Base-by-base conservation (phyloP, 2,329 filamentous ascomycete genomes). In the Aspergillus clavatus region DNA sequence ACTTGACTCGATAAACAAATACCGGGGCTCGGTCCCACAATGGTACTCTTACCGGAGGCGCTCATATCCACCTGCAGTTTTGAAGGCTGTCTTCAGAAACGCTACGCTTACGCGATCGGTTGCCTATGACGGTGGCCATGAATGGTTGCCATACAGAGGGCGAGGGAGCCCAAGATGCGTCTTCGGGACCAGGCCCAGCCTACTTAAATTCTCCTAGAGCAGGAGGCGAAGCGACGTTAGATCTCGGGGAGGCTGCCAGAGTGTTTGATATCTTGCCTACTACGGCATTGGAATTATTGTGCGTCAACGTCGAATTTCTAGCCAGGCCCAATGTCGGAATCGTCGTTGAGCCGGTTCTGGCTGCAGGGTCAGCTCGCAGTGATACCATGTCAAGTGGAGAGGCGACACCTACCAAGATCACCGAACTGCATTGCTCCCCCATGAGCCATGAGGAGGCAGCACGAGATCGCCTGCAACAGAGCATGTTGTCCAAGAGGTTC, bases 401-500 rank as follows among this genome's bases (percentile, higher is more conserved):
- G 40, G 57, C 45, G 11, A 50, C 46, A 4, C 48, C 52, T 39
- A 44, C 53, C 48, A 51, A 48, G 56, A 60, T 51, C 52, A 66
- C 51, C 55, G 65, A 57, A 53, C 55, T 57, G 61, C 69, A 54
- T 59, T 68, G 52, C 62, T 66, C 53, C 56, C 63, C 31, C 66
- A 23, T 38, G n/a, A 56, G 59, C 7, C 59, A 70, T 26, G 67
- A 74, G 28, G 62, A 74, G 26, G 67, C 83, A 23, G 83, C 89
- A 56, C 83, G 85, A 18, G 73, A 89, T 45, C 82, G 84, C 48
- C 71, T 88, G 26, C 90, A 96, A 64, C 86, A 93, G 62, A 83
- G 83, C 51, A 86, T 89, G 53, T 88, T 97, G 53, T 89, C 88
- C 14, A 83, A 89, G 55, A 93, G 93, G 60, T 98, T 98, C 70